Conservation (phyloP, 352 stramenopile genomes). For the Phytophthora macrochlamydospora region DNA sequence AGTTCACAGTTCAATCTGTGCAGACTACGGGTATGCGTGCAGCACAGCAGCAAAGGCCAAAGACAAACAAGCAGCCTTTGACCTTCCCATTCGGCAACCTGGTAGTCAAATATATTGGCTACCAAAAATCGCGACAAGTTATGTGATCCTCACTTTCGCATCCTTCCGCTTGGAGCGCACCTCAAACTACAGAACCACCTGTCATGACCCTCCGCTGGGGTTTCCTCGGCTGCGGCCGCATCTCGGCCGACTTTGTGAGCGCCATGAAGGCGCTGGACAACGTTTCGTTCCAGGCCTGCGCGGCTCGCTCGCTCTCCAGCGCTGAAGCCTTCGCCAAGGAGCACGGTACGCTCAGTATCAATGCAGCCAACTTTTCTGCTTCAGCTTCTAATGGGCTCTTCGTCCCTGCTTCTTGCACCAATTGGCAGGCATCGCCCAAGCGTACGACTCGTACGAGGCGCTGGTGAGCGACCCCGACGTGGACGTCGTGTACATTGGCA, state of each 20-base stretch:
- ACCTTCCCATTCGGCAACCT: too few species aligned
- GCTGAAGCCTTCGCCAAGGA: slow-evolving; percentile 42
- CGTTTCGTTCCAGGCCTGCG: slow-evolving; percentile 44
- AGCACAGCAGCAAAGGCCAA: too few species aligned
- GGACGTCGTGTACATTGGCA: slow-evolving; percentile 90
- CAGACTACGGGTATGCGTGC: too few species aligned
- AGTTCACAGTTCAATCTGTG: too few species aligned
- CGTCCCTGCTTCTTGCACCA: too few species aligned
- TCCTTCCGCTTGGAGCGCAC: background rate
- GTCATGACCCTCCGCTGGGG: slow-evolving; percentile 43
- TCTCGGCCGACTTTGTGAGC: slow-evolving; percentile 53
- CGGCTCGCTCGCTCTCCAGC: slow-evolving; percentile 40
- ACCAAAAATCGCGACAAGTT: too few species aligned
- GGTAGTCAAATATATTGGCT: too few species aligned
- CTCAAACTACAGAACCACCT: too few species aligned
- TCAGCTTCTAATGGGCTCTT: too few species aligned
- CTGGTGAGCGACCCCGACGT: slow-evolving; percentile 72
- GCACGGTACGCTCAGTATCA: slow-evolving; percentile 19
- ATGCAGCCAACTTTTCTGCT: background rate
- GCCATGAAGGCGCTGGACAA: slow-evolving; percentile 40
- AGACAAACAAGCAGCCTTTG: too few species aligned
- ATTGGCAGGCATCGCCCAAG: slow-evolving; percentile 43
- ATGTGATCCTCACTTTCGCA: background rate
- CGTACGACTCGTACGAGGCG: slow-evolving; percentile 86
- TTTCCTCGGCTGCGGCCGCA: slow-evolving; percentile 60